phyloP scores from a whole-genome alignment of 164 flowering plant species.

The Kingdonia uniflora region DNA sequence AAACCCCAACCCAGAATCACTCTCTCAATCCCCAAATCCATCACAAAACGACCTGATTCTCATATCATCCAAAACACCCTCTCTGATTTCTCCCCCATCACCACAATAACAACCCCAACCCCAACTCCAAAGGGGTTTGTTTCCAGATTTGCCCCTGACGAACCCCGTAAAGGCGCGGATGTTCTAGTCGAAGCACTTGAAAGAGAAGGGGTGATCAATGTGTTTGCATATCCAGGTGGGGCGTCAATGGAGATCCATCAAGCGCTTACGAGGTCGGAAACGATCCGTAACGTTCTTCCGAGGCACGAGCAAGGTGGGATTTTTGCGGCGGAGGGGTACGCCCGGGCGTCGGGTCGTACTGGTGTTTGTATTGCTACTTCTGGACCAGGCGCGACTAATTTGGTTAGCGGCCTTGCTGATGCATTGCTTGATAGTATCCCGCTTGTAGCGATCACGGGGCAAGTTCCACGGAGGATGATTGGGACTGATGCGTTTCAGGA shows the following conservation, averaged over 20 bases:
- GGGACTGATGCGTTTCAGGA: slow-evolving; percentile 71
- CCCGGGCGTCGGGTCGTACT: slow-evolving; percentile 43
- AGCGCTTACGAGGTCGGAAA: slow-evolving; percentile 47
- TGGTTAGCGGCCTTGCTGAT: slow-evolving; percentile 67
- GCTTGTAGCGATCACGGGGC: slow-evolving; percentile 58
- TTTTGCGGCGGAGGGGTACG: slow-evolving; percentile 70
- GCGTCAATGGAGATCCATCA: slow-evolving; percentile 76
- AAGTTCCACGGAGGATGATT: slow-evolving; percentile 58
- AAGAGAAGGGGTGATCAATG: slow-evolving; percentile 43
- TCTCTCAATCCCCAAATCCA: no score
- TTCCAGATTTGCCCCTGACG: slow-evolving; percentile 35
- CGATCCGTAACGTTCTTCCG: slow-evolving; percentile 44
- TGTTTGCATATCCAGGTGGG: slow-evolving; percentile 66
- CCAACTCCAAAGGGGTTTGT: slow-evolving; percentile 4
- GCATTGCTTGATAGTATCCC: slow-evolving; percentile 60
- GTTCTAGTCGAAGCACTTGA: slow-evolving; percentile 67
- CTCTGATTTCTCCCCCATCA: background rate
- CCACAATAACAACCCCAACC: no score
- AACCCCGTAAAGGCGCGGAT: slow-evolving; percentile 58
- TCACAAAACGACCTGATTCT: no score
- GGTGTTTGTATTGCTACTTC: slow-evolving; percentile 77
- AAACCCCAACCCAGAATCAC: no score
- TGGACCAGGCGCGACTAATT: slow-evolving; percentile 73
- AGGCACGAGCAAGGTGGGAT: slow-evolving; percentile 65
- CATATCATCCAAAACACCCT: background rate